Percentiles rank a stretch among this genome's conserved stretches.
These are phyloP conservation scores for Colletotrichum siamense DNA, from an alignment of 2,329 filamentous ascomycete species.

Conservation along the genomic window DNA sequence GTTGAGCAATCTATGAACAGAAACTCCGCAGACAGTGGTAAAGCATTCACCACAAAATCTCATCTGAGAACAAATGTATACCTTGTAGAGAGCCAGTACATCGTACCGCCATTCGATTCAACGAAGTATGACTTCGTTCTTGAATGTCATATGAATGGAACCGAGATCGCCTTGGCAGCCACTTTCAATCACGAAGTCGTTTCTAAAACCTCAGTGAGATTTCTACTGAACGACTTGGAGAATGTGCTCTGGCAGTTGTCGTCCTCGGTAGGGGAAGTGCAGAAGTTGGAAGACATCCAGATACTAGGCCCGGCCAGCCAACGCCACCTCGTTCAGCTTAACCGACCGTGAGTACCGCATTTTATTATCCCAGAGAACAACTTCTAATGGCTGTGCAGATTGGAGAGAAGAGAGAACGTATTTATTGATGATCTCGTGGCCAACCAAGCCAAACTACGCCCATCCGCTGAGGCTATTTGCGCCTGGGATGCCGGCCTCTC, in stretches of 20 bases:
- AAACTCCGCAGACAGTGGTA: neutral
- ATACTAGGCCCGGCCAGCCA: neutral
- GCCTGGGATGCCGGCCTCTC: slow-evolving; percentile 7
- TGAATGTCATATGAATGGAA: neutral
- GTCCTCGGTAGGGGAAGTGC: neutral
- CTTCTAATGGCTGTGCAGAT: neutral
- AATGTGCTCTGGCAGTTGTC: slow-evolving; percentile 1
- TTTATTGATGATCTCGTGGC: neutral
- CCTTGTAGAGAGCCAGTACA: neutral
- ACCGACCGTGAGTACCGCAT: neutral
- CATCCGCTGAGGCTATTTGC: neutral
- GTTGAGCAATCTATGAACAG: neutral
- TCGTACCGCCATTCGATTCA: neutral
- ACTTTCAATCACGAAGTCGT: neutral
- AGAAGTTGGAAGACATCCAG: neutral
- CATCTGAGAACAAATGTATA: neutral
- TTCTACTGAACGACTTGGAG: neutral
- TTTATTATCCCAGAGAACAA: rapidly evolving
- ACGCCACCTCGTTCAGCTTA: neutral
- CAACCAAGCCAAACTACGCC: neutral
- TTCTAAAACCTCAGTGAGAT: neutral
- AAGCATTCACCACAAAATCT: rapidly evolving
- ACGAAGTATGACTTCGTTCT: neutral
- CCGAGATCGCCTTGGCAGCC: neutral
- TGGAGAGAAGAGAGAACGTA: neutral